Conservation (phyloP, 75 land plant genomes). For the Cryptomeria japonica region DNA sequence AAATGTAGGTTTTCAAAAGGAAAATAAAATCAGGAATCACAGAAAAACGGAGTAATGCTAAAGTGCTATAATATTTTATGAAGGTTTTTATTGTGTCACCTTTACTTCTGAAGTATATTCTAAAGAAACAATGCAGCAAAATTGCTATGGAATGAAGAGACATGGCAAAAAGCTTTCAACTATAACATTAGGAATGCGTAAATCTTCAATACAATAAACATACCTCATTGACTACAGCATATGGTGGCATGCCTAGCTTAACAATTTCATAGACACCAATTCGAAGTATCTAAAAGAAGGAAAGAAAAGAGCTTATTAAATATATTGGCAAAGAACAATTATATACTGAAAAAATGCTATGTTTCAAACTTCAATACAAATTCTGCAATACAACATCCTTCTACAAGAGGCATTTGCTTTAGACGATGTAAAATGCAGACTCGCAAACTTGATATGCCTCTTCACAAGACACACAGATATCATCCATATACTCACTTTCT, state of each 20-base stretch:
- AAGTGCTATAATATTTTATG: not conserved
- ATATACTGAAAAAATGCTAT: not conserved
- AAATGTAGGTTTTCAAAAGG: not conserved
- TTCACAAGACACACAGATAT: not conserved
- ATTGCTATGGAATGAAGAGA: not conserved
- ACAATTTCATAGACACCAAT: slow-evolving; percentile 87
- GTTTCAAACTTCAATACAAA: not conserved
- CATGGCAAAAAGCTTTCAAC: not conserved
- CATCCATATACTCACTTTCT: not conserved
- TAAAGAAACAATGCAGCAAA: not conserved
- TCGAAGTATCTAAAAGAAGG: slow-evolving; percentile 69
- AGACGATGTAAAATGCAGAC: not conserved
- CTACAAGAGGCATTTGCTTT: not conserved
- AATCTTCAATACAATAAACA: slow-evolving; percentile 8
- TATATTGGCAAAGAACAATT: slow-evolving; percentile 3
- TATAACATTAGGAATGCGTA: not conserved
- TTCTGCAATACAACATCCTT: not conserved
- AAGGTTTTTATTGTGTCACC: not conserved
- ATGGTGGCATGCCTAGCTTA: slow-evolving; percentile 81
- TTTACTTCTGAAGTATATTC: not conserved
- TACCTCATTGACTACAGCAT: slow-evolving; percentile 97
- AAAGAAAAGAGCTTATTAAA: slow-evolving; percentile 1
- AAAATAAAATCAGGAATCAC: not conserved
- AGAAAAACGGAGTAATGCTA: not conserved
- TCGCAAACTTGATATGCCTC: not conserved